These are phyloP conservation scores for Coprinopsis marcescibilis DNA, from an alignment of 768 basidiomycete genomes.

Conservation along the genomic window DNA sequence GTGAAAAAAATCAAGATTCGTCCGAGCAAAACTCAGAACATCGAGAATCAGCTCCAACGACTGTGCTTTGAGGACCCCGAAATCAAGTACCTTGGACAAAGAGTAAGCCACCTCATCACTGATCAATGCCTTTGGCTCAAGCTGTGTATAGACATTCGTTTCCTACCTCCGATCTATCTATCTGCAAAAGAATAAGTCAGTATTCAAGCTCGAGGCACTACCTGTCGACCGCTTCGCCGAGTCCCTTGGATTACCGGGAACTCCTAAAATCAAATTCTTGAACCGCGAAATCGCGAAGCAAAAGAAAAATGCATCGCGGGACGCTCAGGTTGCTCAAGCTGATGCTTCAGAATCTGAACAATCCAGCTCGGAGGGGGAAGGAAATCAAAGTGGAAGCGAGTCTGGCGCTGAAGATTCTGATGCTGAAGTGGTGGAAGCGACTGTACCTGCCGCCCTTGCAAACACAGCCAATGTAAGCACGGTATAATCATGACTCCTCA, in stretches of 20 bases:
- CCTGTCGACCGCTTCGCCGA: constrained; percentile 83
- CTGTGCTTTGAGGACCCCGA: constrained; percentile 94
- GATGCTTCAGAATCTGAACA: constrained; percentile 19
- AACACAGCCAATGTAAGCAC: constrained; percentile 39
- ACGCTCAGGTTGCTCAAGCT: constrained; percentile 29
- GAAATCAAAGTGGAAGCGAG: neutral
- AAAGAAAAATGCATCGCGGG: constrained; percentile 68
- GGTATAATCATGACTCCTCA: neutral
- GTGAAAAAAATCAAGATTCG: constrained; percentile 83
- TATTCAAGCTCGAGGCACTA: constrained; percentile 82
- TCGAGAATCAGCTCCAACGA: constrained; percentile 86
- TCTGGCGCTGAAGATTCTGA: constrained; percentile 4
- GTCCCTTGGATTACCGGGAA: constrained; percentile 87
- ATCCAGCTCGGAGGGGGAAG: constrained; percentile 7
- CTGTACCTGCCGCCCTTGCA: constrained; percentile 9
- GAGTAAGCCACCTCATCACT: constrained; percentile 44
- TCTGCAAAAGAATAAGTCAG: constrained; percentile 88
- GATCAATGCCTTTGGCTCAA: no score
- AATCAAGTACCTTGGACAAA: constrained; percentile 93
- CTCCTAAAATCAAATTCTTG: constrained; percentile 92
- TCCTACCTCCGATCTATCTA: constrained; percentile 92
- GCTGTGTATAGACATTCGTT: constrained; percentile 75
- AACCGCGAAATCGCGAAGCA: constrained; percentile 59
- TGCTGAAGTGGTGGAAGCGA: constrained; percentile 10
- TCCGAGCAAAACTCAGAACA: constrained; percentile 76